Conservation (phyloP, 1,284 basidiomycete genomes). For the Ceratobasidium papillatum region DNA sequence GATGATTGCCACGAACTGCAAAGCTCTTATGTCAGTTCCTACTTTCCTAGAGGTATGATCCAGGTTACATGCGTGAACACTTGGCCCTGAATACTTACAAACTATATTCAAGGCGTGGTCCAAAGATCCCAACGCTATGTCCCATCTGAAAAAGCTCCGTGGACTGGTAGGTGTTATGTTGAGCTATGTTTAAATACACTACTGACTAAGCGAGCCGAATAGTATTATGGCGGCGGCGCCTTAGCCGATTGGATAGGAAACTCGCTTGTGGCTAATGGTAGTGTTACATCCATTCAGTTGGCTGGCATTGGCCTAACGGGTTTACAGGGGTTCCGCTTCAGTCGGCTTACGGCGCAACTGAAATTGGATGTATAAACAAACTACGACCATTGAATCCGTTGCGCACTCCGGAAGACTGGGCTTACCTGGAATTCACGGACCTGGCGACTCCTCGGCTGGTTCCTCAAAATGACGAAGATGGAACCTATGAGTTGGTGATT, state of each 20-base stretch:
- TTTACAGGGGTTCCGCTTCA: conserved; percentile 14
- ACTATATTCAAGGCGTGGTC: conserved; percentile 37
- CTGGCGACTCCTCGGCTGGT: conserved; percentile 1
- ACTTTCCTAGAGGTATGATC: conserved; percentile 41
- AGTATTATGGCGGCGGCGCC: conserved; percentile 38
- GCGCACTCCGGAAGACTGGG: conserved; percentile 20
- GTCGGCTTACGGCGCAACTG: conserved; percentile 12
- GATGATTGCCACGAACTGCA: background rate
- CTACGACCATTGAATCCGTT: background rate
- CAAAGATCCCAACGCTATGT: conserved; percentile 26
- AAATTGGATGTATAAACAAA: background rate
- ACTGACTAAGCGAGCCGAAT: background rate
- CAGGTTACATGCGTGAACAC: too few species aligned
- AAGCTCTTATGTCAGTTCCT: conserved; percentile 39
- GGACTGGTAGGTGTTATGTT: conserved; percentile 37
- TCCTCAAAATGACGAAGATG: conserved; percentile 30
- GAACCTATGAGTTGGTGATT: conserved; percentile 19
- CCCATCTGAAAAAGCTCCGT: conserved; percentile 33
- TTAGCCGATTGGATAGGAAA: conserved; percentile 13
- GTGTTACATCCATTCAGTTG: background rate
- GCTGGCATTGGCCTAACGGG: background rate
- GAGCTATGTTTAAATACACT: background rate
- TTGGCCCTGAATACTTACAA: background rate
- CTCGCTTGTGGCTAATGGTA: conserved; percentile 26
- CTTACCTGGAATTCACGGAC: conserved; percentile 34